phyloP scores from a whole-genome alignment of 2,329 filamentous ascomycete species.

The Claviceps sp. region DNA sequence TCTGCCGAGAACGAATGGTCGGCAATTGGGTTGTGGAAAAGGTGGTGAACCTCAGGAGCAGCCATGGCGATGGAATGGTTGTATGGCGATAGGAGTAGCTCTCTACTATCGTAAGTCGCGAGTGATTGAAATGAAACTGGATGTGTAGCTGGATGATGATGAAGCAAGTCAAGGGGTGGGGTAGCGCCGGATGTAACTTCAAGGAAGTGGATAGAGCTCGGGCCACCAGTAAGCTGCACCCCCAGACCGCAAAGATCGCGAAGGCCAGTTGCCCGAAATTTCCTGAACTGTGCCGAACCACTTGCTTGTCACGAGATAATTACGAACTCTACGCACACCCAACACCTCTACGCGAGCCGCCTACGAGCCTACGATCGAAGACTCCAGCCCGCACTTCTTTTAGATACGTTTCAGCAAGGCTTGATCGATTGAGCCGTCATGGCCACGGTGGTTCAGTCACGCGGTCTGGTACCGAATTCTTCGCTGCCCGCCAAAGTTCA shows the following conservation, averaged over 20 bases:
- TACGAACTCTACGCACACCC: not conserved
- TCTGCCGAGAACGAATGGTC: conserved; percentile 98
- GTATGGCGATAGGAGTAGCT: conserved; percentile 45
- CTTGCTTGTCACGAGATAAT: not conserved
- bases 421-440: conserved; percentile 13
- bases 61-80: conserved; percentile 46
- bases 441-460: conserved; percentile 25
- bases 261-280: conserved; percentile 1
- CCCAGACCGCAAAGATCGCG: conserved; percentile 2
- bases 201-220: not conserved
- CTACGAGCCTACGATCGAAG: not conserved
- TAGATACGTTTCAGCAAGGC: not conserved
- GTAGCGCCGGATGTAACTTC: not conserved
- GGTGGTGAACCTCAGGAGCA: conserved; percentile 80
- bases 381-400: not conserved
- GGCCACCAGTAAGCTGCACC: not conserved
- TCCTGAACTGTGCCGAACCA: not conserved
- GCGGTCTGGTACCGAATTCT: conserved; percentile 26
- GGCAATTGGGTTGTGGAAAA: conserved; percentile 91
- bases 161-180: conserved; percentile 2
- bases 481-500: conserved; percentile 37
- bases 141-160: not conserved
- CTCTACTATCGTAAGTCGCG: conserved; percentile 76
- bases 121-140: not conserved
- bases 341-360: not conserved